These are phyloP conservation scores for Leishmania lainsoni DNA, from an alignment of 208 protist genomes.

Conservation along the genomic window DNA sequence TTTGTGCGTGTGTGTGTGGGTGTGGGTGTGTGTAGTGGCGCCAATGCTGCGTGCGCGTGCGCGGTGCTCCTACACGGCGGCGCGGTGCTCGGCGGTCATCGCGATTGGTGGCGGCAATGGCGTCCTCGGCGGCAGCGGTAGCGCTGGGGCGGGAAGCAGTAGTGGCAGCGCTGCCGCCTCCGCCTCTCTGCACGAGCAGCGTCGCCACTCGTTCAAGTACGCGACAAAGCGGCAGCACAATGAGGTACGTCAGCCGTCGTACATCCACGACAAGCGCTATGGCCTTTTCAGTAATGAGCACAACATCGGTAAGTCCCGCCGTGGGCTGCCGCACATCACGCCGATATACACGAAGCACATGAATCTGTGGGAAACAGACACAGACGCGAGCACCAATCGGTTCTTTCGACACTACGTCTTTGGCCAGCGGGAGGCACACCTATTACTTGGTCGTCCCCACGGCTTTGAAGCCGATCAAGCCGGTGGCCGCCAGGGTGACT, in stretches of 20 bases:
- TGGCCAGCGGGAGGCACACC: conserved; percentile 78
- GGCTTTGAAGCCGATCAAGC: conserved; percentile 67
- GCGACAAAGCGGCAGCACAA: conserved; percentile 75
- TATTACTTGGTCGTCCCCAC: conserved; percentile 72
- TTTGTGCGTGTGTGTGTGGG: too few species aligned
- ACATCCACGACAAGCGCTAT: conserved; percentile 87
- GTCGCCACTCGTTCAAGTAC: conserved; percentile 89
- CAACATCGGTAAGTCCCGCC: conserved; percentile 70
- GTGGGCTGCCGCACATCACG: conserved; percentile 75
- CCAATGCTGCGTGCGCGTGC: conserved; percentile 29
- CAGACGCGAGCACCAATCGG: conserved; percentile 83
- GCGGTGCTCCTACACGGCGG: conserved; percentile 17
- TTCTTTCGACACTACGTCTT: conserved; percentile 84
- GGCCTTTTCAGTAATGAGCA: conserved; percentile 84
- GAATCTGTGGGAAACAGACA: conserved; percentile 89
- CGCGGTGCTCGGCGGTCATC: conserved; percentile 23
- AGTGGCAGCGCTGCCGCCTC: background rate
- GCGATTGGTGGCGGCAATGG: conserved; percentile 29
- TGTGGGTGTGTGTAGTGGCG: too few species aligned
- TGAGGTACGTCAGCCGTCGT: conserved; percentile 82
- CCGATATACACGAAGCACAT: conserved; percentile 83
- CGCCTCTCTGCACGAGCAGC: conserved; percentile 39
- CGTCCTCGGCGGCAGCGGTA: conserved; percentile 14
- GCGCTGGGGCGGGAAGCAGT: background rate
- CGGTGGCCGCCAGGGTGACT: conserved; percentile 57